Percentiles rank a stretch among this genome's conserved stretches.
These are phyloP conservation scores for Cladosporium sp. DNA, from an alignment of 2,329 filamentous ascomycete genomes.

Conservation along the genomic window DNA sequence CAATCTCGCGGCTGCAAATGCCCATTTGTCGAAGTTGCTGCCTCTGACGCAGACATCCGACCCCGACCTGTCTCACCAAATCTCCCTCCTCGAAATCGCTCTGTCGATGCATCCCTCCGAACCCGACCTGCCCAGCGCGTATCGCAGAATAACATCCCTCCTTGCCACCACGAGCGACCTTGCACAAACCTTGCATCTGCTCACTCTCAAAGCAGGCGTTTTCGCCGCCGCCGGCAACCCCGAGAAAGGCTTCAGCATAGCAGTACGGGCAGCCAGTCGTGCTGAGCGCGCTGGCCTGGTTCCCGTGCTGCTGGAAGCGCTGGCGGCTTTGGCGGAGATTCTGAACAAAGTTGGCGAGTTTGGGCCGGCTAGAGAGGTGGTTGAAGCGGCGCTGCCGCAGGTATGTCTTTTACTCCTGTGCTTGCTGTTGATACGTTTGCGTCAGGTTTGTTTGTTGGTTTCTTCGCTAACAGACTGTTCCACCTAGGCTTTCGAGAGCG, in stretches of 20 bases:
- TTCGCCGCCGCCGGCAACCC: slow-evolving; percentile 68
- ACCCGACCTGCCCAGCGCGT: slow-evolving; percentile 30
- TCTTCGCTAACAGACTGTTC: neutral
- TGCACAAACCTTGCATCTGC: slow-evolving; percentile 67
- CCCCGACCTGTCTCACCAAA: slow-evolving; percentile 59
- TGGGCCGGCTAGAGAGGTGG: slow-evolving; percentile 61
- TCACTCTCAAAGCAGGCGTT: slow-evolving; percentile 71
- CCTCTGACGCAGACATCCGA: slow-evolving; percentile 47
- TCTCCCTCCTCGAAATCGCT: slow-evolving; percentile 62
- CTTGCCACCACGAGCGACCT: slow-evolving; percentile 45
- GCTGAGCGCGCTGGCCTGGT: slow-evolving; percentile 70
- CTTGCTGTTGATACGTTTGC: neutral
- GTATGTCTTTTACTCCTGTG: slow-evolving; percentile 22
- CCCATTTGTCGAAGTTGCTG: slow-evolving; percentile 59
- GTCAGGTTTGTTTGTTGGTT: neutral
- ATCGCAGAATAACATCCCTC: slow-evolving; percentile 1
- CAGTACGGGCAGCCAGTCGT: slow-evolving; percentile 71
- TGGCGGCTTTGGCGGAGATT: slow-evolving; percentile 66
- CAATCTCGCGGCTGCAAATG: slow-evolving; percentile 57
- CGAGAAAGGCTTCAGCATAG: slow-evolving; percentile 73
- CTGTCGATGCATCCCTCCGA: slow-evolving; percentile 47
- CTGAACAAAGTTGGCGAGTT: slow-evolving; percentile 72
- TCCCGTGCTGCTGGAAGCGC: slow-evolving; percentile 70
- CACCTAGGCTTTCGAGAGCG: slow-evolving; percentile 8
- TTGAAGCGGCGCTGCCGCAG: slow-evolving; percentile 68